These are phyloP conservation scores for Pharnaceum exiguum DNA, from an alignment of 148 eudicot species.

Conservation along the genomic window DNA sequence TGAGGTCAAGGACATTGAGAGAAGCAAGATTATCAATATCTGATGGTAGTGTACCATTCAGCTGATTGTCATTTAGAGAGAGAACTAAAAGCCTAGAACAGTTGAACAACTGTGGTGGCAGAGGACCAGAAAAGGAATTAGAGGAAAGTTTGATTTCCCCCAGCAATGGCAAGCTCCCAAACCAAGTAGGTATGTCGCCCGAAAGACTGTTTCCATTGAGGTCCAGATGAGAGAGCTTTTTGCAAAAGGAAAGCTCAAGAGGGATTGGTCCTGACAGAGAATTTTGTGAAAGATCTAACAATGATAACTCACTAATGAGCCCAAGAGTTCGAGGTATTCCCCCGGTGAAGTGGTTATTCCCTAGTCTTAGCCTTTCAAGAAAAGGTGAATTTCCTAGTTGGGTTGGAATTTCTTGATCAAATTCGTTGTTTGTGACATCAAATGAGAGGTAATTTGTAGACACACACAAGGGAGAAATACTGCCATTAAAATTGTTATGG, in stretches of 20 bases:
- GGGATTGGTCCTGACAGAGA: constrained; percentile 68
- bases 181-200: constrained; percentile 71
- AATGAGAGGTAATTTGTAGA: constrained; percentile 71
- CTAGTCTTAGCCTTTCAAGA: constrained; percentile 75
- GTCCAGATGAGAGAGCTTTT: constrained; percentile 68
- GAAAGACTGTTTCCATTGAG: constrained; percentile 68
- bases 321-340: constrained; percentile 75
- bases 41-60: constrained; percentile 55
- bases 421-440: constrained; percentile 77
- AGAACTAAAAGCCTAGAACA: constrained; percentile 74
- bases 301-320: constrained; percentile 33
- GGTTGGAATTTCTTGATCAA: constrained; percentile 67
- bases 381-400: constrained; percentile 56
- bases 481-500: constrained; percentile 69
- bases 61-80: constrained; percentile 50
- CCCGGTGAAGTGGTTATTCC: constrained; percentile 64
- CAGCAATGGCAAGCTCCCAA: constrained; percentile 64
- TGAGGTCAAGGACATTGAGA: constrained; percentile 72
- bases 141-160: constrained; percentile 87
- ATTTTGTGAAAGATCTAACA: constrained; percentile 79
- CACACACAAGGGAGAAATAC: constrained; percentile 68
- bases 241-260: constrained; percentile 57
- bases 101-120: constrained; percentile 72
- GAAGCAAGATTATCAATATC: constrained; percentile 66
- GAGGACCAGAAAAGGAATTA: constrained; percentile 59